phyloP scores from a whole-genome alignment of 2,329 filamentous ascomycete genomes.

The Tetracladium maxilliforme region DNA sequence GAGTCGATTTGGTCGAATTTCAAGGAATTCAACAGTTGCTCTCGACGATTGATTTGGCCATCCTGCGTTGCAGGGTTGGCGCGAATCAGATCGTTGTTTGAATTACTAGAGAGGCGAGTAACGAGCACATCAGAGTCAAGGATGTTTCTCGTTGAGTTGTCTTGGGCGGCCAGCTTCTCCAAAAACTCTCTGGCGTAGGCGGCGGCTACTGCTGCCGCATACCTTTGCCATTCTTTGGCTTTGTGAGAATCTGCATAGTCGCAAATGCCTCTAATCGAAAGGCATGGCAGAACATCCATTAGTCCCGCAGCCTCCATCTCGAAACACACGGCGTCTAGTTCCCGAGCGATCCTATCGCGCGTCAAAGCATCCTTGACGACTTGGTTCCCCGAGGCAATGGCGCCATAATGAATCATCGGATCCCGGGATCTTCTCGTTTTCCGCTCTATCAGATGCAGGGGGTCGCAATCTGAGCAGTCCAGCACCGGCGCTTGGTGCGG shows the following conservation, averaged over 20 bases:
- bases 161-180: no score
- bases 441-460: no score
- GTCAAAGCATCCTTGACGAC: conserved; percentile 12
- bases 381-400: conserved; percentile 14
- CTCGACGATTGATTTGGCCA: conserved; percentile 1
- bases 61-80: no score
- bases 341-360: conserved; percentile 11
- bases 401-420: conserved; percentile 11
- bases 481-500: no score
- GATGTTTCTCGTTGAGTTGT: no score
- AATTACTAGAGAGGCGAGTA: no score
- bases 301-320: conserved; percentile 19
- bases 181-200: conserved; percentile 12
- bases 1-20: conserved; percentile 22
- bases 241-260: conserved; percentile 18
- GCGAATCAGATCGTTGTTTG: no score
- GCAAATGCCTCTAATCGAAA: conserved; percentile 16
- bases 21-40: conserved; percentile 14
- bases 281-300: conserved; percentile 15
- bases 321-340: conserved; percentile 13
- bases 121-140: no score
- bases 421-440: no score
- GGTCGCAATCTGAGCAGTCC: no score
- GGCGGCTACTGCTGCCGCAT: conserved; percentile 16
- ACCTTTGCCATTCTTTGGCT: conserved; percentile 18